Base-by-base conservation (phyloP, 2,329 filamentous ascomycete species). In the Bipolaris zeicola region DNA sequence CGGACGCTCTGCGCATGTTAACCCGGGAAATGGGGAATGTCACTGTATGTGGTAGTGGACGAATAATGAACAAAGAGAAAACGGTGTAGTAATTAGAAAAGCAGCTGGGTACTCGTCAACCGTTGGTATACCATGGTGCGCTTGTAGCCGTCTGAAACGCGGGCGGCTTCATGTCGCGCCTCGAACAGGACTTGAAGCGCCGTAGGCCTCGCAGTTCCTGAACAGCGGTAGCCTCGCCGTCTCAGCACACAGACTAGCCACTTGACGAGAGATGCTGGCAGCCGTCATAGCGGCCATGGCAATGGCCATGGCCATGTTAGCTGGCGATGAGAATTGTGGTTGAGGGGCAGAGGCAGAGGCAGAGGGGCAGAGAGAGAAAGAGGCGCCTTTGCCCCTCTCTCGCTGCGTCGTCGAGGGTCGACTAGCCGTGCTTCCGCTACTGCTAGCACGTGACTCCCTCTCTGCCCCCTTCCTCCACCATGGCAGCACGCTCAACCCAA, bases 111-210 rank as follows among this genome's bases (percentile, higher is more conserved):
- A 58, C 59, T 58, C 50, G 58, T 59, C 64, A 71, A 69, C 69
- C 72, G 73, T 70, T 72, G 71, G 72, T 67, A 73, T 67, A 59
- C 66, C 65, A 61, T 63, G 59, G 61, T 67, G 68, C 65, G 67
- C 66, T 71, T 67, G 69, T 61, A 62, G 57, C 45, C 39, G 55
- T 61, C 68, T 76, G 73, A 76, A 75, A 75, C 73, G 62, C 52
- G 60, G 57, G 58, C 60, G 55, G 73, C 70, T 64, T 73, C 72
- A 75, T 60, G 63, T 72, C 64, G 69, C 71, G 67, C 68, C 67
- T 72, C 58, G 65, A 69, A 70, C 65, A 63, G 70, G 68, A 75
- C 58, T 64, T 76, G 73, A 76, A 70, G 73, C 73, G 70, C 66
- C 45, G 62, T 55, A 66, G 65, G 72, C 71, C 63, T 74, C 71